phyloP scores from a whole-genome alignment of 2,329 filamentous ascomycete species.

The Colletotrichum caudatum region DNA sequence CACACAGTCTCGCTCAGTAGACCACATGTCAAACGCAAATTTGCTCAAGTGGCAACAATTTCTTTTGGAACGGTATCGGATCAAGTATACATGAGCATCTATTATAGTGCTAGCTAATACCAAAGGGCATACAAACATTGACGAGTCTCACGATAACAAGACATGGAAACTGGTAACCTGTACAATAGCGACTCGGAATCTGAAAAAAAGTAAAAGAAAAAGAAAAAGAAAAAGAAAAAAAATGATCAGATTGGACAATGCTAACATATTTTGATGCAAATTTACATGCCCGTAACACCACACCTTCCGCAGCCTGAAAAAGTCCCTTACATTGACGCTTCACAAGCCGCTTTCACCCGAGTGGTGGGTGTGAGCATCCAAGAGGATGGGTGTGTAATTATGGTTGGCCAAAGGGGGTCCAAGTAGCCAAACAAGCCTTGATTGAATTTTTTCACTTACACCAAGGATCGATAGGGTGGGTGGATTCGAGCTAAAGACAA shows the following conservation, averaged over 20 bases:
- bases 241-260: not conserved
- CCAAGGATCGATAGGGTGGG: slow-evolving; percentile 1
- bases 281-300: not conserved
- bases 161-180: slow-evolving; percentile 10
- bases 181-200: not conserved
- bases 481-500: not conserved
- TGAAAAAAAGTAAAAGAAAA: not conserved
- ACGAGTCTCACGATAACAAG: slow-evolving; percentile 25
- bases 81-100: not conserved
- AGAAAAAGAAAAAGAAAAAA: not conserved
- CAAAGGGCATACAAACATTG: not conserved
- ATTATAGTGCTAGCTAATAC: slow-evolving; percentile 6
- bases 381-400: not conserved
- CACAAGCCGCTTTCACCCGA: not conserved
- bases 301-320: no score
- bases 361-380: not conserved
- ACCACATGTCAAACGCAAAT: slow-evolving; percentile 13
- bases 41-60: slow-evolving; percentile 5
- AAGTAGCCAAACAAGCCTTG: slow-evolving; percentile 3
- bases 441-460: slow-evolving; percentile 13
- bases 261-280: not conserved
- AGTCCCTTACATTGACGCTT: not conserved
- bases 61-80: slow-evolving; percentile 9
- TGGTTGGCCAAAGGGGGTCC: slow-evolving; percentile 1
- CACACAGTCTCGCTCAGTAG: slow-evolving; percentile 4